Percentiles rank a stretch among this genome's conserved stretches.
These are phyloP conservation scores for Barnettozyma populi DNA, from an alignment of 805 yeast species.

Conservation along the genomic window DNA sequence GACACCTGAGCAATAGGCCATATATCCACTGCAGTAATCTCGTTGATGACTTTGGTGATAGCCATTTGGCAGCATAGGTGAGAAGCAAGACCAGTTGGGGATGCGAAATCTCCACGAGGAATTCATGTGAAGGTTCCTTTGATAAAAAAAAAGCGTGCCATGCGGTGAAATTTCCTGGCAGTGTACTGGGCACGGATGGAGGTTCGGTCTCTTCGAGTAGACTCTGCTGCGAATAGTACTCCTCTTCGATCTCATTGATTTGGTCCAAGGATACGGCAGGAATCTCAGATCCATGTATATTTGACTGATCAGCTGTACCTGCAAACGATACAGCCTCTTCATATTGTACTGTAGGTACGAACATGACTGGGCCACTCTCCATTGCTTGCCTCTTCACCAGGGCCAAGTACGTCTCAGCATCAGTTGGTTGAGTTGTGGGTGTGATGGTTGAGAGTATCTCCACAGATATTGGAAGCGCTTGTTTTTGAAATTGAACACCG, in stretches of 20 bases:
- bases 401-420: slow-evolving; percentile 25
- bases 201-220: background rate
- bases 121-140: slow-evolving; percentile 10
- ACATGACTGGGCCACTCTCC: slow-evolving; percentile 13
- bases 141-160: slow-evolving; percentile 20
- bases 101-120: slow-evolving; percentile 19
- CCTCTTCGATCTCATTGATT: slow-evolving; percentile 1
- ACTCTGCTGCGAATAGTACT: background rate
- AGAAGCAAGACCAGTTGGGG: slow-evolving; percentile 17
- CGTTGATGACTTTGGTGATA: slow-evolving; percentile 12
- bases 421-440: slow-evolving; percentile 17
- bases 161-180: slow-evolving; percentile 22
- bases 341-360: slow-evolving; percentile 3
- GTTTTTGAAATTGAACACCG: slow-evolving; percentile 15
- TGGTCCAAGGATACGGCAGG: background rate
- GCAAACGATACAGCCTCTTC: slow-evolving; percentile 1
- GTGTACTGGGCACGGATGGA: slow-evolving; percentile 14
- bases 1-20: slow-evolving; percentile 14
- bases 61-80: slow-evolving; percentile 21
- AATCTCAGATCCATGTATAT: background rate
- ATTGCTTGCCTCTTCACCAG: slow-evolving; percentile 20
- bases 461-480: slow-evolving; percentile 21
- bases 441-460: slow-evolving; percentile 13
- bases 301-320: slow-evolving; percentile 12
- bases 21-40: slow-evolving; percentile 18